Conservation (phyloP, 2,329 filamentous ascomycete species). For the Aspergillus sp. region DNA sequence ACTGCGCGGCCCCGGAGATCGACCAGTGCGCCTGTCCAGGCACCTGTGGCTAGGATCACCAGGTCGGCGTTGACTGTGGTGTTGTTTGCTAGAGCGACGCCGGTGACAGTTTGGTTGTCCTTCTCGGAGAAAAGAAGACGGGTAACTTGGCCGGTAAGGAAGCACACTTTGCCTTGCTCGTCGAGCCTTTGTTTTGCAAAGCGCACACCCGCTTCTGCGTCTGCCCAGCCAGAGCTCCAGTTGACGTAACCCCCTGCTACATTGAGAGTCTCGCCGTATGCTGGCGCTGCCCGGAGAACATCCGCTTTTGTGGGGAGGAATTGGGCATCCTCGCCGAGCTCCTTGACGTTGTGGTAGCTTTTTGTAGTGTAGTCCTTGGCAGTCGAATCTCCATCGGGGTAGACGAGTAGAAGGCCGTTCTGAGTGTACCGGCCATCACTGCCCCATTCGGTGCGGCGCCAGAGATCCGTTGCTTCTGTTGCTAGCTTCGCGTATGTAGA, state of each 20-base stretch:
- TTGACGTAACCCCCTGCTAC: slow-evolving; percentile 51
- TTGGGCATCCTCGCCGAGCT: slow-evolving; percentile 39
- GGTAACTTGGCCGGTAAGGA: slow-evolving; percentile 43
- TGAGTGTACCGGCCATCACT: slow-evolving; percentile 49
- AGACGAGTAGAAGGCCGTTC: slow-evolving; percentile 49
- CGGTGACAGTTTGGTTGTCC: slow-evolving; percentile 38
- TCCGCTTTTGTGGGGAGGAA: slow-evolving; percentile 40
- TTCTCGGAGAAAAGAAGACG: slow-evolving; percentile 35
- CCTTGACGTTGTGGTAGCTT: slow-evolving; percentile 47
- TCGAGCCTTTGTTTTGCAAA: slow-evolving; percentile 45
- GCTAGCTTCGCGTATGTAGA: slow-evolving; percentile 76
- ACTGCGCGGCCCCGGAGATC: slow-evolving; percentile 76
- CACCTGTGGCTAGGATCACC: slow-evolving; percentile 80
- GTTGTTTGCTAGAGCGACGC: slow-evolving; percentile 57
- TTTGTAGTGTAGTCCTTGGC: slow-evolving; percentile 43
- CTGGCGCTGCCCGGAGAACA: slow-evolving; percentile 39
- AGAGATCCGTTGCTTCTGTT: slow-evolving; percentile 71
- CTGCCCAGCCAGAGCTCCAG: slow-evolving; percentile 52
- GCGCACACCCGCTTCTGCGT: slow-evolving; percentile 47
- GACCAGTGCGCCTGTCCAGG: slow-evolving; percentile 80
- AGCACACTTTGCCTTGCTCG: slow-evolving; percentile 39
- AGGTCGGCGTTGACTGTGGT: slow-evolving; percentile 66
- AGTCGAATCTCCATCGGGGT: slow-evolving; percentile 35
- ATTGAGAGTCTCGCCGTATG: slow-evolving; percentile 39
- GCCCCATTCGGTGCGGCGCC: slow-evolving; percentile 55